Percentiles rank a stretch among this genome's conserved stretches.
Evolutionary conservation across 1,139 yeast genomes (phyloP).

Genomic region (Pneumocystis oryctolagi): DNA sequence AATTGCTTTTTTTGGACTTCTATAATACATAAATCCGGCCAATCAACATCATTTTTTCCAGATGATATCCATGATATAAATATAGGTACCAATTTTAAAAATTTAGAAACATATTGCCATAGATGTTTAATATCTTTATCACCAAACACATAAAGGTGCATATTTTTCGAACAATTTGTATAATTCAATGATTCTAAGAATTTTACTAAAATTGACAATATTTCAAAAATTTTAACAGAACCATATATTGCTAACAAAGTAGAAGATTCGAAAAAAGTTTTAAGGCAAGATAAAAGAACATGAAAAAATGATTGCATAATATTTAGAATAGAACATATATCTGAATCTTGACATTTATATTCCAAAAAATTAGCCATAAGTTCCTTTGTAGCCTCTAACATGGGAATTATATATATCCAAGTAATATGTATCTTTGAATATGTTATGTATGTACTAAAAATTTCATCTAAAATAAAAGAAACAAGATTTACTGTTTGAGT

Average conservation of each 20-base stretch:
- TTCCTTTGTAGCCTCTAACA: not conserved
- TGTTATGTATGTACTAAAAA: not conserved
- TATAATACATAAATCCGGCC: not conserved
- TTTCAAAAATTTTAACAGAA: not conserved
- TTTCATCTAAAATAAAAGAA: not conserved
- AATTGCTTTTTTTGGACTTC: not conserved
- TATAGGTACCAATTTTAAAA: not conserved
- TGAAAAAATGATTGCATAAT: not conserved
- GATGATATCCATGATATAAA: not conserved
- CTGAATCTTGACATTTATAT: not conserved
- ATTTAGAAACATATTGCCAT: not conserved
- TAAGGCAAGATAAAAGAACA: not conserved
- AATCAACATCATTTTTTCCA: not conserved
- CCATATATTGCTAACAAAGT: not conserved
- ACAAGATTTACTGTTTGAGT: not conserved
- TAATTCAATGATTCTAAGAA: not conserved
- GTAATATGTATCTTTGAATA: not conserved
- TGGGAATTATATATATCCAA: not conserved
- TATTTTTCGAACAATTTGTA: not conserved
- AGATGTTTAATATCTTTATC: not conserved
- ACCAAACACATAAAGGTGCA: not conserved
- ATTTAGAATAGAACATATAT: not conserved
- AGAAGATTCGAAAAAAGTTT: not conserved
- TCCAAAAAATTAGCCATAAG: not conserved
- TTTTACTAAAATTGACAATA: not conserved